These are phyloP conservation scores for Starmera pachycereana DNA, from an alignment of 805 yeast genomes.

Conservation along the genomic window DNA sequence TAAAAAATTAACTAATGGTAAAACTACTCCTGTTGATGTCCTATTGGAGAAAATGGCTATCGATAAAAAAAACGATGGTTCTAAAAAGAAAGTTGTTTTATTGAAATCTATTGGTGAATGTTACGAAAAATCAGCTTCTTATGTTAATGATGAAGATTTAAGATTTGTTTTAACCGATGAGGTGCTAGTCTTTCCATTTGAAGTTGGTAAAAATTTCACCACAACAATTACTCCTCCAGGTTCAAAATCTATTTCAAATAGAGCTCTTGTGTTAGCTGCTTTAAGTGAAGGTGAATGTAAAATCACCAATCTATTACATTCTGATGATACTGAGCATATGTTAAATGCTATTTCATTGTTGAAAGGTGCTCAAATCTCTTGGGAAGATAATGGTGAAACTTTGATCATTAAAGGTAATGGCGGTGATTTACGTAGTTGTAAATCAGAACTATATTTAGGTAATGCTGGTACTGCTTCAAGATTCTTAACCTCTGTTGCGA, in stretches of 20 bases:
- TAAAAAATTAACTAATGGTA: slow-evolving; percentile 55
- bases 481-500: slow-evolving; percentile 84
- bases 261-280: slow-evolving; percentile 90
- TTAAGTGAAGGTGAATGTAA: slow-evolving; percentile 78
- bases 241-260: slow-evolving; percentile 91
- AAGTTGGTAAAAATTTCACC: slow-evolving; percentile 17
- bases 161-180: slow-evolving; percentile 79
- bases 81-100: slow-evolving; percentile 77
- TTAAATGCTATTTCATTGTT: slow-evolving; percentile 71
- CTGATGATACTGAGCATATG: slow-evolving; percentile 96
- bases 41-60: slow-evolving; percentile 82
- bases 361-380: slow-evolving; percentile 69
- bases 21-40: slow-evolving; percentile 65
- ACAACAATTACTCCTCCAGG: slow-evolving; percentile 78
- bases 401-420: slow-evolving; percentile 79
- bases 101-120: slow-evolving; percentile 82
- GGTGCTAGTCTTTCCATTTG: slow-evolving; percentile 52
- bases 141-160: slow-evolving; percentile 71
- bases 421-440: slow-evolving; percentile 58
- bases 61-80: slow-evolving; percentile 94
- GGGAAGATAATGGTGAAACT: slow-evolving; percentile 88
- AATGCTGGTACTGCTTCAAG: slow-evolving; percentile 98
- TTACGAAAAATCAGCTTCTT: slow-evolving; percentile 79
- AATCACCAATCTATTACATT: slow-evolving; percentile 79
- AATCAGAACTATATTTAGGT: slow-evolving; percentile 73